Evolutionary conservation across 169 alveolate species (phyloP), one percentile per base, ranked within the genome.

Genomic region (Plasmodium inui): DNA sequence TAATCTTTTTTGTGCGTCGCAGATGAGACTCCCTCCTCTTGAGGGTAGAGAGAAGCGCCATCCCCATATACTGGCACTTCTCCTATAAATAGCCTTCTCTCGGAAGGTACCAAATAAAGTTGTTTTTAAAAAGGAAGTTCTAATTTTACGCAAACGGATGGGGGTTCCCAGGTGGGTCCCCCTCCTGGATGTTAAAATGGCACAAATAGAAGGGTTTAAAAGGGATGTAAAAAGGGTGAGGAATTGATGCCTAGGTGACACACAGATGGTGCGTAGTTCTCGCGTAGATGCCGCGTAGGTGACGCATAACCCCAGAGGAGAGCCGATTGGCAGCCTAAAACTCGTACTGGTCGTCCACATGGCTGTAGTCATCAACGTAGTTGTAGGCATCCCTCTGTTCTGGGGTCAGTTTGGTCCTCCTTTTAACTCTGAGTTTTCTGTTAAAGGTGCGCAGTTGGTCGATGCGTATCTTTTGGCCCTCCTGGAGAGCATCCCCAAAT

Each of bases 401-500:
- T 5, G 61, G 28, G 7, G 26, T 70, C 22, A 57, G 26, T 22
- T 34, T 37, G 19, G 4, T 50, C 50, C 67, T 89, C 32, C 82
- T 81, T 70, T 70, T 89, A 32, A 81, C 19, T n/a, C 32, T 79
- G n/a, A 89, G 71, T 30, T 80, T 78, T 10, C 14, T 80, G 2
- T 80, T 89, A 34, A 89, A 89, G n/a, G 82, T 79, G 28, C 32
- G 37, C 22, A 89, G 82, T 2, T 81, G 72, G 14, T 67, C 22
- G 7, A 73, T 8, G 28, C 53, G 82, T 12, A 81, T n/a, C 74
- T 92, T 86, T 53, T 96, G 95, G 4, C 90, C 93, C 19, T 44
- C 57, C 53, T 84, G 61, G 26, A 95, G 44, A 72, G 98, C 98
- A 90, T 96, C 97, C 6, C 98, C 98, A 86, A 96, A 96, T 80